Evolutionary conservation across 1,284 basidiomycete genomes (phyloP).

Genomic region (Cystobasidium pallidum): DNA sequence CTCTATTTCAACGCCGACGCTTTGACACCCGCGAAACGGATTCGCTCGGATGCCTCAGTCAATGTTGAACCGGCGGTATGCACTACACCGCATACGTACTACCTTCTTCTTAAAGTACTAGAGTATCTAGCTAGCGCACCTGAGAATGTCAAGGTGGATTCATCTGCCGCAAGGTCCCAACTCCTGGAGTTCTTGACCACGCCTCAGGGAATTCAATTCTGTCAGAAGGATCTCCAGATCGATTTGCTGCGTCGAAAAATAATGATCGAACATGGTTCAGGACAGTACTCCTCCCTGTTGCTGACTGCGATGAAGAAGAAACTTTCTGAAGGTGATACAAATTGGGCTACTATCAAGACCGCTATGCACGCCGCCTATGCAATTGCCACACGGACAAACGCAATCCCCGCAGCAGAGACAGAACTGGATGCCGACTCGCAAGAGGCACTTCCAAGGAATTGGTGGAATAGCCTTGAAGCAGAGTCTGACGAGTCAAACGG

Average conservation of each 20-base stretch:
- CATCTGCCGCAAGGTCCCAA: conserved; percentile 1
- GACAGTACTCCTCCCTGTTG: conserved; percentile 59
- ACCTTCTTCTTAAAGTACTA: conserved; percentile 9
- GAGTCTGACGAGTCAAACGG: background rate
- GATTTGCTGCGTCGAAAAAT: conserved; percentile 59
- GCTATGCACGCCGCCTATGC: conserved; percentile 69
- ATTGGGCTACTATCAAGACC: conserved; percentile 79
- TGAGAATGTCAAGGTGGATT: background rate
- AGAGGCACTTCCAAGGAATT: conserved; percentile 49
- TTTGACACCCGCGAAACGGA: background rate
- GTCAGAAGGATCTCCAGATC: conserved; percentile 70
- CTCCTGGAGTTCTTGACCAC: background rate
- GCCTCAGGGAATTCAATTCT: conserved; percentile 44
- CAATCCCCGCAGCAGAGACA: background rate
- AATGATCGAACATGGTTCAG: conserved; percentile 45
- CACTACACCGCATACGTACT: conserved; percentile 9
- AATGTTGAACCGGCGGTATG: background rate
- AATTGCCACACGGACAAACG: background rate
- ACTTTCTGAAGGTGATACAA: conserved; percentile 64
- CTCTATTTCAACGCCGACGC: background rate
- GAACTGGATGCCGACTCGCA: conserved; percentile 34
- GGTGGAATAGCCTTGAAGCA: conserved; percentile 45
- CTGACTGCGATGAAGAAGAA: conserved; percentile 66
- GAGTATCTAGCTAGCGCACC: conserved; percentile 3
- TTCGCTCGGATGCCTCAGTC: background rate